Percentiles rank a stretch among this genome's conserved stretches.
phyloP scores from a whole-genome alignment of 768 basidiomycete genomes.

The Termitomyces sp. region DNA sequence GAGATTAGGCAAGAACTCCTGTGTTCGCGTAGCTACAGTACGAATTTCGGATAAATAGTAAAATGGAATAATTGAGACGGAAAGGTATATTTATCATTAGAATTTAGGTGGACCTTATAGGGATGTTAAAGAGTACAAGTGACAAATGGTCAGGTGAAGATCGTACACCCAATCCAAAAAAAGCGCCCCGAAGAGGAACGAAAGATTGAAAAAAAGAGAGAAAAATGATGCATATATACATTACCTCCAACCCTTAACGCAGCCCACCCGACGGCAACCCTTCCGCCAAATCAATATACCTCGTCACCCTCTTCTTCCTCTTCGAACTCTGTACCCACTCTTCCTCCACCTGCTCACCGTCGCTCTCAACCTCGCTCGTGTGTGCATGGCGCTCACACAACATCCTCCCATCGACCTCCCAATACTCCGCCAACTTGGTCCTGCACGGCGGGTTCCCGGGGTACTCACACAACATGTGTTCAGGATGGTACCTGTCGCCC shows the following conservation, averaged over 20 bases:
- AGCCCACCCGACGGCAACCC: slow-evolving; percentile 11
- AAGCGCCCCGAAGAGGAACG: too few species aligned
- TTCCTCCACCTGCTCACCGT: slow-evolving; percentile 23
- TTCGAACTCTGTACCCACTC: slow-evolving; percentile 35
- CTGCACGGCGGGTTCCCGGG: slow-evolving; percentile 40
- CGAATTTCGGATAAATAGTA: neutral
- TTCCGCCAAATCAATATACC: slow-evolving; percentile 69
- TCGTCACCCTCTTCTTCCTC: slow-evolving; percentile 74
- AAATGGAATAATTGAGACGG: neutral
- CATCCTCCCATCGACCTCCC: slow-evolving; percentile 83
- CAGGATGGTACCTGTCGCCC: slow-evolving; percentile 81
- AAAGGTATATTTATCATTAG: neutral
- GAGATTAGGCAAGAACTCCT: neutral
- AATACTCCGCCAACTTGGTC: slow-evolving; percentile 74
- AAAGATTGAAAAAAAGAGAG: neutral
- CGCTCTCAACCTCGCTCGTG: slow-evolving; percentile 17
- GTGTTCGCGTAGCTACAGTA: neutral
- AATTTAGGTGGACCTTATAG: neutral
- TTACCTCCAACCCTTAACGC: neutral
- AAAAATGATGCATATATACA: neutral
- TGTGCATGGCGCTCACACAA: slow-evolving; percentile 79
- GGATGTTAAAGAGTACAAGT: slow-evolving; percentile 1
- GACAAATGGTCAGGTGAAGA: slow-evolving; percentile 1
- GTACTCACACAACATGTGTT: slow-evolving; percentile 82
- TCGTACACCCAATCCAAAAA: neutral